A percentile compares a stretch with the other conserved stretches of the same genome.
Evolutionary conservation across 75 land plant genomes (phyloP).

Genomic region (Selaginella moellendorffii): DNA sequence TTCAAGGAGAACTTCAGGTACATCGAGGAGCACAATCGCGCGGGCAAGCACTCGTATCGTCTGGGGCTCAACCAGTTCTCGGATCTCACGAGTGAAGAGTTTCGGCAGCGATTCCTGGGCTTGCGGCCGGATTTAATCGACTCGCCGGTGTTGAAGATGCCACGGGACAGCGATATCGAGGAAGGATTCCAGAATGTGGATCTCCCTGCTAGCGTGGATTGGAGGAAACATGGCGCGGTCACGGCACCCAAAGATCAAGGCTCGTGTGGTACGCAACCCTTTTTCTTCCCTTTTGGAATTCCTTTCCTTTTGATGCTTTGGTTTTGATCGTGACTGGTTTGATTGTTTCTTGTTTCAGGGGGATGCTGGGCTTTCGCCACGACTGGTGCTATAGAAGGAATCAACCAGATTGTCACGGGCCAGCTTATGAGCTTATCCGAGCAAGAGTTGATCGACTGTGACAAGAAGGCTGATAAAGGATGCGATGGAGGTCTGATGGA

Average conservation of each 20-base stretch:
- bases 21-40: constrained; percentile 20
- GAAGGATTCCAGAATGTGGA: not conserved
- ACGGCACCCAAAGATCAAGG: constrained; percentile 3
- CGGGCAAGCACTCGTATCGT: not conserved
- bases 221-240: constrained; percentile 7
- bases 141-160: not conserved
- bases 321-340: not conserved
- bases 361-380: constrained; percentile 77
- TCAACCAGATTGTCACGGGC: constrained; percentile 34
- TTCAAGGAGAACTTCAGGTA: constrained; percentile 41
- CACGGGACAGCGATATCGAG: not conserved
- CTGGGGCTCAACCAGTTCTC: constrained; percentile 4
- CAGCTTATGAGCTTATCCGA: not conserved
- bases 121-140: not conserved
- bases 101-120: not conserved
- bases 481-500: constrained; percentile 68
- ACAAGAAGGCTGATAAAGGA: constrained; percentile 15
- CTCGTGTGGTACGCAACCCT: constrained; percentile 5
- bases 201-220: not conserved
- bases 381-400: constrained; percentile 52
- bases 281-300: no score
- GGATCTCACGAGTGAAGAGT: constrained; percentile 3
- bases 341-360: constrained; percentile 28
- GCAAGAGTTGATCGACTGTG: constrained; percentile 8
- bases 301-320: not conserved